Evolutionary conservation across 768 basidiomycete species (phyloP).

Genomic region (Phlebiopsis gigantea): DNA sequence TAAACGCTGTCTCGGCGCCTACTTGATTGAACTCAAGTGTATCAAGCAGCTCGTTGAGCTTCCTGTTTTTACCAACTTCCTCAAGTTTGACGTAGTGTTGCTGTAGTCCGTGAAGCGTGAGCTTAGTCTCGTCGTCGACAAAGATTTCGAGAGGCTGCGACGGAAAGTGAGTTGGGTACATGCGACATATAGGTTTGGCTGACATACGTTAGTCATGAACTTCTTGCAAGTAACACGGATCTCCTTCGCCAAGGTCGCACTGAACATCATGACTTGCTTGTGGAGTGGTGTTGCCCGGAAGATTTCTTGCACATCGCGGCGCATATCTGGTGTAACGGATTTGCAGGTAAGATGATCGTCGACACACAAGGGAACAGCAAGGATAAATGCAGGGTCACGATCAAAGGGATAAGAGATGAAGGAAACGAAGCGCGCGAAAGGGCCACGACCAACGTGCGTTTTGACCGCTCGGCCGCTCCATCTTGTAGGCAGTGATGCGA

Average conservation of each 20-base stretch:
- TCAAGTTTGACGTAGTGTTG: conserved; percentile 98
- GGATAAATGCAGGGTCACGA: conserved; percentile 30
- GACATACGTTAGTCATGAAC: conserved; percentile 95
- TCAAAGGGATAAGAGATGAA: background rate
- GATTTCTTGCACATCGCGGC: conserved; percentile 99
- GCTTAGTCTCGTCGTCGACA: conserved; percentile 97
- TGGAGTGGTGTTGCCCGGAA: conserved; percentile 98
- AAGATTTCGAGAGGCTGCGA: conserved; percentile 95
- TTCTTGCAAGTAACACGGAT: conserved; percentile 98
- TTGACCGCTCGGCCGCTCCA: background rate
- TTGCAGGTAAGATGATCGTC: conserved; percentile 49
- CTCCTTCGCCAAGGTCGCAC: conserved; percentile 95
- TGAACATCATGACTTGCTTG: conserved; percentile 99
- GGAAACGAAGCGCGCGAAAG: background rate
- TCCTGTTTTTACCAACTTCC: conserved; percentile 93
- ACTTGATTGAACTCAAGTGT: conserved; percentile 98
- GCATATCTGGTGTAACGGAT: conserved; percentile 92
- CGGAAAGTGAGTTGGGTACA: background rate
- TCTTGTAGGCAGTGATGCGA: background rate
- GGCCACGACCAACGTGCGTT: background rate
- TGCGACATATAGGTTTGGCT: background rate
- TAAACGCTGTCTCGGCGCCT: conserved; percentile 12
- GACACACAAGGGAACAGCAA: conserved; percentile 41
- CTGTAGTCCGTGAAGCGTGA: conserved; percentile 96
- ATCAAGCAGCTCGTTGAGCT: conserved; percentile 92